Base-by-base conservation (phyloP, 2,329 filamentous ascomycete species). In the Pseudogymnoascus sp. region DNA sequence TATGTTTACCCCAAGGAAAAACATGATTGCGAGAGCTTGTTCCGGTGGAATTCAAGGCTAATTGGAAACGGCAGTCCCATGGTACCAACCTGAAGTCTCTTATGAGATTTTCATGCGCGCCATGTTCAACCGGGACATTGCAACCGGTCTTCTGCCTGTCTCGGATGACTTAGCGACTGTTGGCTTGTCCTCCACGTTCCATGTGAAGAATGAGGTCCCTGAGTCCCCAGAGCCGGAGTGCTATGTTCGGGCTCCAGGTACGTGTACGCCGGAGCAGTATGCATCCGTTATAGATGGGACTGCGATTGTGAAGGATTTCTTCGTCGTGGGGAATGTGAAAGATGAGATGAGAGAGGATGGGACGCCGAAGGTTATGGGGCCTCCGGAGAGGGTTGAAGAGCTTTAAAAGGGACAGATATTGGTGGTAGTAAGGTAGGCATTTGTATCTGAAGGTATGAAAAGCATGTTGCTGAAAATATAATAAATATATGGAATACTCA, bases 11-110 rank as follows among this genome's bases (percentile, higher is more conserved):
- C 11, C 21, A 11, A 1, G 5, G 10, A 6, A 12, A 79, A 83
- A 40, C 7, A 16, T 29, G 14, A 31, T 16, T 31, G 5, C 1
- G 45, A 5, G 81, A 4, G 86, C 0, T 80, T 84, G 0, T 82
- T 79, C 62, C 85, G 84, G 70, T 85, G 11, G 77, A 83, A 70
- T 84, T 84, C 3, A 77, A 82, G 2, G 79, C 86, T 64, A 80
- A 82, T 66, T 75, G 87, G 40, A 29, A 54, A 29, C 45, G 23
- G 14, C 18, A 68, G 77, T 81, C 1, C 78, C 78, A 0, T 75
- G 76, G 1, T 83, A 82, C 66, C 79, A 83, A 67, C 81, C 81
- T 0, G 74, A 82, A 66, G 78, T 78, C 0, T 75, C 77, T 0
- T 81, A 78, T 54, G 71, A 78, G 61, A 79, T 84, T 59, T 83